Evolutionary conservation across 1,284 basidiomycete species (phyloP), one percentile per base, ranked within the genome.

Genomic region (Gomphus sp.): DNA sequence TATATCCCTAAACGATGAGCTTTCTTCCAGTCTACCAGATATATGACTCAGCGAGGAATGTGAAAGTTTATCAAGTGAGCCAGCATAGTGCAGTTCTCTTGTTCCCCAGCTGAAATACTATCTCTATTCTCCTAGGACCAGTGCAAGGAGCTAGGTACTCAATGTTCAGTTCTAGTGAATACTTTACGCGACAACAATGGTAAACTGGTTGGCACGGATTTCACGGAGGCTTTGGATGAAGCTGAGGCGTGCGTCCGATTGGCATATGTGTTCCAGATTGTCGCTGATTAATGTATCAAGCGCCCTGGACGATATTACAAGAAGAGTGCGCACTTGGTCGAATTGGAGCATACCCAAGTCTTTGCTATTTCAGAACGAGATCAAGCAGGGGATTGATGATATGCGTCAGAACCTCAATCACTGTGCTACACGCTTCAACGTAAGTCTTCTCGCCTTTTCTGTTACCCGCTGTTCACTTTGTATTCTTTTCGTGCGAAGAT

Each of bases 11-110:
- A 43, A 41, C 12, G 36, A 22, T 70, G 70, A 55, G 34, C 48
- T 16, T 64, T 61, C 31, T 61, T 71, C 18, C 39, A 63, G 60
- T 54, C 10, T 49, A 47, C 43, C 47, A 52, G 18, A 55, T 63
- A 25, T 50, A 41, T 39, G 44, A 62, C 18, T n/a, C 58, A 44
- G 58, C 59, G 1, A 47, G 72, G 61, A 68, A 71, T 52, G 65
- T 75, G 58, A 74, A 74, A 62, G 62, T 76, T 12, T 73, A 74
- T 64, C 68, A 67, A 60, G 74, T 75, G 57, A 45, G 67, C 56
- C n/a, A 45, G 67, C 56, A n/a, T 14, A 33, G 14, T 55, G 28
- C 33, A n/a, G 28, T 28, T 34, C 44, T 12, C 54, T 25, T 18
- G 6, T 45, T 12, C 41, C 37, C 58, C 18, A 50, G 62, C 28